These are phyloP conservation scores for Fusarium phyllophilum DNA, from an alignment of 2,329 filamentous ascomycete species.

Conservation along the genomic window DNA sequence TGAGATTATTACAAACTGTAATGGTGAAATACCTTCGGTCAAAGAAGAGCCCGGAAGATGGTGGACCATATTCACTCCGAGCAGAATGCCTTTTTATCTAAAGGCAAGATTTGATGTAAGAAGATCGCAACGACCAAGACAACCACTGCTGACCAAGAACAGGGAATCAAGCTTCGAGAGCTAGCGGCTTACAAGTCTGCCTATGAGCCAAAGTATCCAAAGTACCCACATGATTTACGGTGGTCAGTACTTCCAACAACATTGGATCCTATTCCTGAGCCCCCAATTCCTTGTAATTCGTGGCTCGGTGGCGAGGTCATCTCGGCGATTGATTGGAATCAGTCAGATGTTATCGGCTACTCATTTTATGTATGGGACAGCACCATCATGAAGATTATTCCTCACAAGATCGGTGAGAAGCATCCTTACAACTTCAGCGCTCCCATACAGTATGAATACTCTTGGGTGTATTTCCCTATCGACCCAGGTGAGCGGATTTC, in stretches of 20 bases:
- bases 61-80: rapidly evolving
- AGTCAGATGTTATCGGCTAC: rapidly evolving
- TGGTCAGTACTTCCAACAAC: not conserved
- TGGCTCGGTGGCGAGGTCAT: rapidly evolving
- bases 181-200: not conserved
- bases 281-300: not conserved
- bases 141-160: rapidly evolving
- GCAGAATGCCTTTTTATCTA: rapidly evolving
- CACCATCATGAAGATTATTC: not conserved
- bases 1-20: rapidly evolving
- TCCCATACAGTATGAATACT: rapidly evolving
- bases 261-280: not conserved
- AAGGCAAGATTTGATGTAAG: not conserved
- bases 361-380: not conserved
- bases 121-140: rapidly evolving
- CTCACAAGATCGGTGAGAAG: not conserved
- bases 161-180: not conserved
- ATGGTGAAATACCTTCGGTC: rapidly evolving
- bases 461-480: not conserved
- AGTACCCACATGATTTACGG: not conserved
- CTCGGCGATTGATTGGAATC: not conserved
- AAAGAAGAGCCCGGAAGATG: rapidly evolving
- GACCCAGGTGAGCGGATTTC: not conserved
- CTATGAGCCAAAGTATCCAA: not conserved
- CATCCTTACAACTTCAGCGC: rapidly evolving